phyloP scores from a whole-genome alignment of 2,329 filamentous ascomycete genomes.

The Fusarium setosum region DNA sequence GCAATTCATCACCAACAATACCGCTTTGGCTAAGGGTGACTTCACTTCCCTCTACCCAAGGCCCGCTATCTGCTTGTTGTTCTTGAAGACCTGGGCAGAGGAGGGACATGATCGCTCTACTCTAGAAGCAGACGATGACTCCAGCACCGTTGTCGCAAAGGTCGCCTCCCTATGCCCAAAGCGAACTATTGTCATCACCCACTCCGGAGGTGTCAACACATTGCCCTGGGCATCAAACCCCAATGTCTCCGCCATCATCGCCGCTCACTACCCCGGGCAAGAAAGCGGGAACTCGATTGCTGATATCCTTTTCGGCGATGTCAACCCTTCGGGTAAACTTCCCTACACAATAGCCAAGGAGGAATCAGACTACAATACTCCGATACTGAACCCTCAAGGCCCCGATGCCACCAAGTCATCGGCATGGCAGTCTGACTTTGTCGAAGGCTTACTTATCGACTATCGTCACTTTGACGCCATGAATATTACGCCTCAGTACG shows the following conservation, averaged over 20 bases:
- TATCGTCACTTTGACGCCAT: slow-evolving; percentile 81
- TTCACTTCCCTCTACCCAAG: slow-evolving; percentile 67
- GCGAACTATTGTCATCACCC: slow-evolving; percentile 76
- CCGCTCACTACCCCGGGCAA: slow-evolving; percentile 77
- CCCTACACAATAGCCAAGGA: slow-evolving; percentile 6
- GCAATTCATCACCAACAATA: slow-evolving; percentile 68
- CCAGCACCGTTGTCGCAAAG: neutral
- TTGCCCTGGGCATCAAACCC: slow-evolving; percentile 70
- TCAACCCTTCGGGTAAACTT: slow-evolving; percentile 3
- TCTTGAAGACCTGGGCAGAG: neutral
- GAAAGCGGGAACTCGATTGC: neutral
- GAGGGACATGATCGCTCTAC: neutral
- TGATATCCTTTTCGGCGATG: neutral
- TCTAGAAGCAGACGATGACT: neutral
- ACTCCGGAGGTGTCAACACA: slow-evolving; percentile 72
- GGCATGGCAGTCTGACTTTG: slow-evolving; percentile 3
- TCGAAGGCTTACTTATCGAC: slow-evolving; percentile 51
- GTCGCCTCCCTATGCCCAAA: slow-evolving; percentile 54
- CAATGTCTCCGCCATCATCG: slow-evolving; percentile 64
- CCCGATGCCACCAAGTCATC: neutral
- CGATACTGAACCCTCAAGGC: neutral
- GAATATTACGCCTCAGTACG: slow-evolving; percentile 71
- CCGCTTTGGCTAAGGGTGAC: slow-evolving; percentile 61
- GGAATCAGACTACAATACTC: neutral
- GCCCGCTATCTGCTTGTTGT: neutral